Evolutionary conservation across 495 filamentous ascomycete genomes (phyloP), one percentile per base, ranked within the genome.

Genomic region (Choiromyces venosus): DNA sequence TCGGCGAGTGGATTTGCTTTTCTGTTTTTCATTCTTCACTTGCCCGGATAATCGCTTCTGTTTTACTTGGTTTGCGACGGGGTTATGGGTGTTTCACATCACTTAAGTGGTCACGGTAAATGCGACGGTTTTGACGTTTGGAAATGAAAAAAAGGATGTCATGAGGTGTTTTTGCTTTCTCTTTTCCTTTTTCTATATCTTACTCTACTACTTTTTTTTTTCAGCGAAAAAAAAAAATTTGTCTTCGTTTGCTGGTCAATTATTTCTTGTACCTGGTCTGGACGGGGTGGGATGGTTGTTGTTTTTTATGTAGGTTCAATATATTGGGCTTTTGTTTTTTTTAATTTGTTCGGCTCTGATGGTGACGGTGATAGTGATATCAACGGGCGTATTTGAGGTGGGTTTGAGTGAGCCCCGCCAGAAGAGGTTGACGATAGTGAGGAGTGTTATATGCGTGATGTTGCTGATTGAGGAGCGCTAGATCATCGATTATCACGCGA

Each of bases 281-380:
- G 52, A 12, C 3, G 25, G 52, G 25, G 52, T 29, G 25, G 52
- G 33, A 29, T 12, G 10, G 25, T 61, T 29, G 25, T 61, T 29
- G 25, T 61, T 61, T 33, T 61, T 61, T 61, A 61, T 33, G 52
- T 61, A 61, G 25, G 52, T 61, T 61, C 52, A 61, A 61, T 61
- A 61, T 61, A 33, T 61, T 33, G 52, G 52, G 52, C 52, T 61
- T 61, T 6, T 10, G 25, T 33, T 61, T 61, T 61, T 56, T 56
- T 10, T 33, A 12, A 61, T 61, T 61, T 61, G 52, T 61, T 61
- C 25, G 52, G 18, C 16, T 61, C 25, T 61, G 52, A 61, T 33
- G 52, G 12, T 61, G 52, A 52, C 25, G 44, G 44, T 9, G 40
- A 42, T n/a, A n/a, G n/a, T 10, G 44, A 33, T 61, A 56, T 29